Conservation (phyloP, 2,329 filamentous ascomycete genomes). For the Talaromyces sp. region DNA sequence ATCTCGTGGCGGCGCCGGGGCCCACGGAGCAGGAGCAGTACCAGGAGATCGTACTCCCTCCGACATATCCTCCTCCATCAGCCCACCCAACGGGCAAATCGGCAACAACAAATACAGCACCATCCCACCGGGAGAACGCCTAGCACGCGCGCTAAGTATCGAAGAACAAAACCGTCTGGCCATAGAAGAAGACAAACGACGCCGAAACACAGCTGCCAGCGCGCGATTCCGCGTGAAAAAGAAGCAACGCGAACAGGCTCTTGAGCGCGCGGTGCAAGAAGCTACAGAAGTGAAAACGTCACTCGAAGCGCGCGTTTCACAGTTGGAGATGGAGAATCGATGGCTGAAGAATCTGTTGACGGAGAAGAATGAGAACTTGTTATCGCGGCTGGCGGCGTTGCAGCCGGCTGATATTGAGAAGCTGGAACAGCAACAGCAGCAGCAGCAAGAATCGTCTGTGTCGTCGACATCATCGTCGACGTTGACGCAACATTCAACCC, state of each 20-base stretch:
- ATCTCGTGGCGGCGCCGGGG: not conserved
- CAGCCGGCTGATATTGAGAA: constrained; percentile 7
- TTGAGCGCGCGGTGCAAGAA: constrained; percentile 76
- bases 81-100: constrained; percentile 36
- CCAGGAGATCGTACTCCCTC: constrained; percentile 37
- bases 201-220: constrained; percentile 81
- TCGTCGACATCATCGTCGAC: not conserved
- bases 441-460: not conserved
- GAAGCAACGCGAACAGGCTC: constrained; percentile 85
- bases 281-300: constrained; percentile 70
- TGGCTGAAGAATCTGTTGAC: constrained; percentile 75
- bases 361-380: constrained; percentile 61
- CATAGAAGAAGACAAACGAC: constrained; percentile 88
- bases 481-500: not conserved
- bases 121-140: constrained; percentile 33
- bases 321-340: constrained; percentile 75
- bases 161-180: constrained; percentile 51
- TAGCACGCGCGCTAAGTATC: constrained; percentile 49
- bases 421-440: not conserved
- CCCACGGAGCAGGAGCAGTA: constrained; percentile 26
- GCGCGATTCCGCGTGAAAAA: constrained; percentile 94
- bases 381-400: constrained; percentile 13
- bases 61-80: constrained; percentile 40
- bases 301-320: constrained; percentile 68
- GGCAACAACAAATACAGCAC: constrained; percentile 39